phyloP scores from a whole-genome alignment of 2,329 filamentous ascomycete genomes.

The Cytospora mali region DNA sequence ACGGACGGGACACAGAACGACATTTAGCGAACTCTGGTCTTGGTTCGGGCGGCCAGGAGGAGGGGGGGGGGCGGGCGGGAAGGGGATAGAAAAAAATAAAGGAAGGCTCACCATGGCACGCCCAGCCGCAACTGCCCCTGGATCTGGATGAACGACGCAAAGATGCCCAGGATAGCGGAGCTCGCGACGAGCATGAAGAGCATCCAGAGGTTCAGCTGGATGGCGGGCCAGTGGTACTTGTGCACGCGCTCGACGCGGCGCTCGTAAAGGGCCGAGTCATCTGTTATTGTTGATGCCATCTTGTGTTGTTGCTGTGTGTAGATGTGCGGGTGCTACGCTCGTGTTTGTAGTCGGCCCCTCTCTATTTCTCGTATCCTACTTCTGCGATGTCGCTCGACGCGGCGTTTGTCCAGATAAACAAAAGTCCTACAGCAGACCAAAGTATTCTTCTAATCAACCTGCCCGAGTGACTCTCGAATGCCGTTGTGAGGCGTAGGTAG shows the following conservation, averaged over 20 bases:
- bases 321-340: background rate
- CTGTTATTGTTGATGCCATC: constrained; percentile 45
- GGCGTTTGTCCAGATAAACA: no score
- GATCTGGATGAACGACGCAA: constrained; percentile 60
- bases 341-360: background rate
- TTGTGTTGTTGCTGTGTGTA: constrained; percentile 12
- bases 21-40: no score
- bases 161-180: constrained; percentile 62
- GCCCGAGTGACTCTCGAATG: background rate
- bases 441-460: background rate
- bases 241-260: constrained; percentile 51
- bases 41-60: background rate
- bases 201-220: constrained; percentile 69
- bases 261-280: constrained; percentile 48
- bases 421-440: no score
- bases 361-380: background rate
- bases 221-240: constrained; percentile 70
- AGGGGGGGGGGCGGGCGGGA: background rate
- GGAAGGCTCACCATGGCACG: constrained; percentile 59
- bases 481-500: background rate
- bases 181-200: constrained; percentile 65
- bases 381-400: background rate
- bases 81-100: background rate
- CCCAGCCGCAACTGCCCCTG: constrained; percentile 58
- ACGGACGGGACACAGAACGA: no score